Percentiles rank a stretch among this genome's conserved stretches.
Conservation (phyloP, 495 filamentous ascomycete genomes). For the Hypoxylon fragiforme region DNA sequence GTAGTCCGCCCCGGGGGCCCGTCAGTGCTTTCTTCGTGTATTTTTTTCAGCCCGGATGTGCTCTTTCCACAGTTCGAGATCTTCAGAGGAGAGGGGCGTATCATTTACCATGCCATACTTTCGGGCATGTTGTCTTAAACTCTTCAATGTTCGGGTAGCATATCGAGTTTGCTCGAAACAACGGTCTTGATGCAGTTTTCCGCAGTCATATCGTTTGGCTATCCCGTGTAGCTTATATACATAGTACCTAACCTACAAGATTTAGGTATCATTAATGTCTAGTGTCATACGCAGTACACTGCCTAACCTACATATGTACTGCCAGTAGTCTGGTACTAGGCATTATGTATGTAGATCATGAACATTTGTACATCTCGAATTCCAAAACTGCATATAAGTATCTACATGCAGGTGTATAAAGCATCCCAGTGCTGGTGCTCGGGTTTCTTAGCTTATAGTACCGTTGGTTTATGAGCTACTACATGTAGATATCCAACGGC, state of each 20-base stretch:
- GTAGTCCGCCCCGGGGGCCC: constrained; percentile 14
- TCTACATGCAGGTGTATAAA: neutral
- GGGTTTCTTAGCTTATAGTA: neutral
- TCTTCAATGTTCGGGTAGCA: constrained; percentile 10
- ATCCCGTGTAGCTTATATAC: neutral
- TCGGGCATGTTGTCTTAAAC: neutral
- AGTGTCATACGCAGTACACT: no score
- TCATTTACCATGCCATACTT: no score
- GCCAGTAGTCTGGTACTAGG: no score
- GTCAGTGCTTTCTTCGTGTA: no score
- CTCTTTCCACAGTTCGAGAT: no score
- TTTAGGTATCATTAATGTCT: neutral
- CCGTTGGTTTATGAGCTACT: no score
- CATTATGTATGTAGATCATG: no score
- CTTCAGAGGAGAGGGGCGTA: no score
- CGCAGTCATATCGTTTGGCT: constrained; percentile 16
- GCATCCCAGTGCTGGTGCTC: no score
- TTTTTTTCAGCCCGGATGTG: no score
- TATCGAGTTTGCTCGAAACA: constrained; percentile 24
- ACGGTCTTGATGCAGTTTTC: constrained; percentile 21
- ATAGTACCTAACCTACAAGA: neutral
- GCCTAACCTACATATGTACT: neutral
- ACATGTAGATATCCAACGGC: neutral
- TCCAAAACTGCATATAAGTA: no score
- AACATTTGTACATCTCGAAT: no score